Conservation (phyloP, 495 filamentous ascomycete genomes). For the Hypoxylon fragiforme region DNA sequence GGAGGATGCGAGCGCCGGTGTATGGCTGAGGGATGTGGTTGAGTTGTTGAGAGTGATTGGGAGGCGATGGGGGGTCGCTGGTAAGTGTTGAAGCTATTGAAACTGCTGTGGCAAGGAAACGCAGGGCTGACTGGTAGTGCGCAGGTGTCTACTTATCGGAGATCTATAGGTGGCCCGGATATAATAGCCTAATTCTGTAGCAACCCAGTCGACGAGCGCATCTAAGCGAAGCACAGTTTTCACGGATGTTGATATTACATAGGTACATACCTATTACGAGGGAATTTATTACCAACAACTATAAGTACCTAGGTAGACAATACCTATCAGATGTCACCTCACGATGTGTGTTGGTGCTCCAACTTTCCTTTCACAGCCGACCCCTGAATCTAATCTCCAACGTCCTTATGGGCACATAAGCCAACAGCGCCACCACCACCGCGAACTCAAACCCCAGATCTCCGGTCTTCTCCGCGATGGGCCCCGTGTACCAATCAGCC, state of each 20-base stretch:
- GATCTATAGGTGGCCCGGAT: slow-evolving; percentile 29
- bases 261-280: too few species aligned
- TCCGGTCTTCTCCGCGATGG: slow-evolving; percentile 49
- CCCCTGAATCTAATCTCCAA: slow-evolving; percentile 32
- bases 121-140: too few species aligned
- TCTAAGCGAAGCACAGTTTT: too few species aligned
- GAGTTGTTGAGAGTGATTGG: slow-evolving; percentile 16
- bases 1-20: slow-evolving; percentile 4
- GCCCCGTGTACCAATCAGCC: slow-evolving; percentile 51
- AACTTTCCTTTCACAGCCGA: slow-evolving; percentile 22
- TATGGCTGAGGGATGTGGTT: slow-evolving; percentile 20
- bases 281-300: too few species aligned
- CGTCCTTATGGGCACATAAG: slow-evolving; percentile 41
- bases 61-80: slow-evolving; percentile 23
- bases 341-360: too few species aligned
- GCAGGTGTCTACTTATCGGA: slow-evolving; percentile 18
- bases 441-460: slow-evolving; percentile 55
- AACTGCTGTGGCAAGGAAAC: too few species aligned
- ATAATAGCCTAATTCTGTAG: slow-evolving; percentile 12
- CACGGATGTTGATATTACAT: too few species aligned
- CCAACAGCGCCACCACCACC: slow-evolving; percentile 43
- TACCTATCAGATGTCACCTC: too few species aligned
- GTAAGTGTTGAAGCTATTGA: slow-evolving; percentile 2
- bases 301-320: too few species aligned
- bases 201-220: background rate